Evolutionary conservation across 805 yeast genomes (phyloP).

Genomic region (Spathaspora sp.): DNA sequence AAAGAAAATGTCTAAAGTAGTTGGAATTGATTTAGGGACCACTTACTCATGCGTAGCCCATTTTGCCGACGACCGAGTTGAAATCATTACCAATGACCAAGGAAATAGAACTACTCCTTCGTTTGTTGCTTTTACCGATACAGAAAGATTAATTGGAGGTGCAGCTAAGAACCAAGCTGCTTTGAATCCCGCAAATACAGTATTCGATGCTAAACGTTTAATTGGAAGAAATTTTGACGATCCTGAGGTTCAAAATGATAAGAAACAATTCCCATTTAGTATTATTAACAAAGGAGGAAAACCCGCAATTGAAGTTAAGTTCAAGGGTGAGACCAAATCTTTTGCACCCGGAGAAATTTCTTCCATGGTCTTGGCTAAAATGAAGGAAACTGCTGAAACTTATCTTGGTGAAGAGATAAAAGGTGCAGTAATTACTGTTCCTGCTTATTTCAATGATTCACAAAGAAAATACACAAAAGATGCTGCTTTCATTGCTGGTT

Average conservation of each 20-base stretch:
- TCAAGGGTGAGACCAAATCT: conserved; percentile 78
- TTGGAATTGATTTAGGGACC: conserved; percentile 96
- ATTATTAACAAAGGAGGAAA: conserved; percentile 75
- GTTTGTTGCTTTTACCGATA: conserved; percentile 92
- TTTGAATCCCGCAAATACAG: conserved; percentile 90
- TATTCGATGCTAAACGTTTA: conserved; percentile 93
- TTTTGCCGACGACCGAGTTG: conserved; percentile 72
- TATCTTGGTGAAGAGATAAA: conserved; percentile 79
- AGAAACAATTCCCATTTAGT: conserved; percentile 87
- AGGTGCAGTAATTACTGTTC: conserved; percentile 43
- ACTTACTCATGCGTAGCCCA: conserved; percentile 95
- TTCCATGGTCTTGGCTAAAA: conserved; percentile 86
- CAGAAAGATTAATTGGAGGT: conserved; percentile 94
- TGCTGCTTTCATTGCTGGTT: conserved; percentile 44
- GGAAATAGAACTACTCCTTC: conserved; percentile 99
- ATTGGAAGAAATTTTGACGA: conserved; percentile 81
- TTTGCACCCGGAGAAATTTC: conserved; percentile 95
- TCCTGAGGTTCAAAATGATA: conserved; percentile 71
- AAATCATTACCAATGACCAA: conserved; percentile 94
- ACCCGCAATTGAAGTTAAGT: conserved; percentile 85
- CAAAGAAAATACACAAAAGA: conserved; percentile 45
- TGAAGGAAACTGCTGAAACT: conserved; percentile 92
- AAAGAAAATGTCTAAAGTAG: conserved; percentile 22
- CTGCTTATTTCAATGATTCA: conserved; percentile 42
- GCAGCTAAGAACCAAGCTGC: conserved; percentile 99